Percentiles rank a stretch among this genome's conserved stretches.
Conservation (phyloP, 768 basidiomycete genomes). For the Tubosaeta brunneosetosa region DNA sequence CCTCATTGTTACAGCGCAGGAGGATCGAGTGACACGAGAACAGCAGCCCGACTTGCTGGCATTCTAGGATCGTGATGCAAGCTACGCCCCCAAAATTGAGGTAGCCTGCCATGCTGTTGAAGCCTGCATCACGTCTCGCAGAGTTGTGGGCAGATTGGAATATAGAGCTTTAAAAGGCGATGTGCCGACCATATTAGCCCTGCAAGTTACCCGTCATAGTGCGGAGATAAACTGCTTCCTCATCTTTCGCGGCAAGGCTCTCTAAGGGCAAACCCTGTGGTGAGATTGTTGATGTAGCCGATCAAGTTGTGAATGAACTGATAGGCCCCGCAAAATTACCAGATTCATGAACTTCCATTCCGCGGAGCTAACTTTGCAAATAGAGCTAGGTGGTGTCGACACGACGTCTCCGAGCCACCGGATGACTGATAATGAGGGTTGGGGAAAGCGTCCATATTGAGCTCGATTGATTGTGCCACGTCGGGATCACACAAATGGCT, state of each 20-base stretch:
- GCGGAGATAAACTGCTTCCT: conserved; percentile 20
- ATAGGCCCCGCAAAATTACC: conserved; percentile 13
- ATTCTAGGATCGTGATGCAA: neutral
- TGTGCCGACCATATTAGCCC: conserved; percentile 11
- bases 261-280: conserved; percentile 1
- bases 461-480: conserved; percentile 3
- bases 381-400: conserved; percentile 1
- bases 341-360: conserved; percentile 21
- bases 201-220: neutral
- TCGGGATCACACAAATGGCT: conserved; percentile 2
- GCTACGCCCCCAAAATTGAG: neutral
- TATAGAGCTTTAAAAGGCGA: neutral
- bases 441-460: conserved; percentile 5
- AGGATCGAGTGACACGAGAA: neutral
- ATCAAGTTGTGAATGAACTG: conserved; percentile 11
- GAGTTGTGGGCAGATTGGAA: neutral
- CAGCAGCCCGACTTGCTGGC: neutral
- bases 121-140: neutral
- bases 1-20: neutral
- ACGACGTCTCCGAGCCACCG: neutral
- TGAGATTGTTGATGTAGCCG: neutral
- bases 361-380: conserved; percentile 1
- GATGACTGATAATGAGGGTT: neutral
- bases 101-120: neutral
- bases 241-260: conserved; percentile 14